Evolutionary conservation across 1,284 basidiomycete species (phyloP), one percentile per base, ranked within the genome.

Genomic region (Pseudomicrostroma phylloplanum): DNA sequence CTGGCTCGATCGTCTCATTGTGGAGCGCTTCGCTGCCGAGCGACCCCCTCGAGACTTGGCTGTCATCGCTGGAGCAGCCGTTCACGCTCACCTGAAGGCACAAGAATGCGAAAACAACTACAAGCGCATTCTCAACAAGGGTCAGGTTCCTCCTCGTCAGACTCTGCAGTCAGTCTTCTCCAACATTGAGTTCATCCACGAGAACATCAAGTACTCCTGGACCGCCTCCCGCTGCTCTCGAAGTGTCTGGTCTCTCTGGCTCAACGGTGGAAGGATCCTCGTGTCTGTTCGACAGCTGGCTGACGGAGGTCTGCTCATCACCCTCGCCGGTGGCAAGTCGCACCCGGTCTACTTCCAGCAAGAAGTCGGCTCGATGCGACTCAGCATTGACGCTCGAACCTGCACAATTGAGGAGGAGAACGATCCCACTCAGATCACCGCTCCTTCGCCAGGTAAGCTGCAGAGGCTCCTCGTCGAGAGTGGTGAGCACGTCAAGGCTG

Each of bases 351-450:
- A 99, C 82, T 98, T 91, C 91, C 86, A 92, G 65, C 96, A 97
- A 81, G 96, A 99, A 82, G 94, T 97, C 63, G 94, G 77, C 56
- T 70, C 74, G 64, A 76, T 76, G 73, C 86, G 96, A 61, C 80
- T 98, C 68, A 94, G 94, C 86, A 87, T 98, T 68, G 92, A 80
- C 68, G 86, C 91, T 67, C 96, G 96, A 85, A 98, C 96, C 30
- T 96, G 92, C 81, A 84, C 96, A 81, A 94, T 99, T 72, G 96
- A 97, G 82, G 93, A 98, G 81, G 96, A 98, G 85, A 96, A 96
- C 74, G 96, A 99, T 79, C 96, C 96, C 6, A 98, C 96, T 17
- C 94, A 98, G 81, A 84, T 98, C 62, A 85, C 94, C 74, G 92
- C 90, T 76, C 96, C 96, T 12, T 92, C 89, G 81, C 96, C 96